These are phyloP conservation scores for Colletotrichum tanaceti DNA, from an alignment of 2,329 filamentous ascomycete genomes.

Conservation along the genomic window DNA sequence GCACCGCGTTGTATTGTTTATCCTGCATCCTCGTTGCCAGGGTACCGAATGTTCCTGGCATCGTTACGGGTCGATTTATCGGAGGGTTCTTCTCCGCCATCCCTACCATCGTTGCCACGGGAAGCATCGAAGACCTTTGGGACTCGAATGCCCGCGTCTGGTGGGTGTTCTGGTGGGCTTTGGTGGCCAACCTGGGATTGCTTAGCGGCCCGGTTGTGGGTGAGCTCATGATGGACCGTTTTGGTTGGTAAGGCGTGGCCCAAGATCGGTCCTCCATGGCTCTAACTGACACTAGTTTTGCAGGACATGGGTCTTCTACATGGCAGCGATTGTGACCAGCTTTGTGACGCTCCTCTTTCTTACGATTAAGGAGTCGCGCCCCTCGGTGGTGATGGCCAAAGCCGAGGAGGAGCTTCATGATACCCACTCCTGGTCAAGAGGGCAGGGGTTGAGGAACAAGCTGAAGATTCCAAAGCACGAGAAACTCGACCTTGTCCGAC, in stretches of 20 bases:
- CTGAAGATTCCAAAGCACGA: not conserved
- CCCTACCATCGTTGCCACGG: constrained; percentile 13
- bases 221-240: not conserved
- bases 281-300: not conserved
- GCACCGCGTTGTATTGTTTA: constrained; percentile 22
- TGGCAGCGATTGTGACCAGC: constrained; percentile 21
- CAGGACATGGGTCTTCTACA: constrained; percentile 29
- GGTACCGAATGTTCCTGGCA: not conserved
- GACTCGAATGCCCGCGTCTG: constrained; percentile 16
- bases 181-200: constrained; percentile 22
- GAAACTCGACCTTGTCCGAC: constrained; percentile 23
- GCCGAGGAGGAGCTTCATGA: not conserved
- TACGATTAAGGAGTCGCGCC: constrained; percentile 26
- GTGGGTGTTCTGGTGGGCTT: constrained; percentile 22
- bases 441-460: too few relatives aligned
- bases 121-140: constrained; percentile 32
- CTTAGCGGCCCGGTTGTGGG: constrained; percentile 10
- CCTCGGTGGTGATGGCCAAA: constrained; percentile 13
- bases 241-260: constrained; percentile 3
- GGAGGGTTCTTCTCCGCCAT: constrained; percentile 19
- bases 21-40: constrained; percentile 6
- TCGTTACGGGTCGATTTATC: constrained; percentile 13
- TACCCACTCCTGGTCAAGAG: too few relatives aligned
- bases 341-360: not conserved
- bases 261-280: rapidly evolving